Evolutionary conservation across 768 basidiomycete species (phyloP), one percentile per base, ranked within the genome.

Genomic region (Flagelloscypha sp.): DNA sequence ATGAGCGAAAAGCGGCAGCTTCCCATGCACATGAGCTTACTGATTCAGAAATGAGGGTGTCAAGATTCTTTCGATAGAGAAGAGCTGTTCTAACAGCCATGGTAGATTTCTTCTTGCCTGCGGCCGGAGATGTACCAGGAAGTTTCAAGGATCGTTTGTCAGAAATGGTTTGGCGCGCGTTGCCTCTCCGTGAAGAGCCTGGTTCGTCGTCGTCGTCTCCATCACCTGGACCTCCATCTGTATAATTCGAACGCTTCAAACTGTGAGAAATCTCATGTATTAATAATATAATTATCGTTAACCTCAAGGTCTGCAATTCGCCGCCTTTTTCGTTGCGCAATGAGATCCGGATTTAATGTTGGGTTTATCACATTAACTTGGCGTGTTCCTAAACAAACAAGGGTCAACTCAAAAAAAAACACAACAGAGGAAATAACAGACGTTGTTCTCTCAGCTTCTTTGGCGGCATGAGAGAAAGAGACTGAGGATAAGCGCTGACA

Each of bases 231-330:
- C 63, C 59, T 7, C 74, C 66, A 48, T 84, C 82, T 24, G 77
- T 65, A 52, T 86, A 84, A 53, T 89, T 88, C 21, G 86, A 83
- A 37, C 77, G 70, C 85, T 88, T 47, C 32, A 18, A 30, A 25
- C 31, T 28, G 33, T 43, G 35, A 34, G n/a, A 45, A 37, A 38
- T 32, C 30, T 25, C 21, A 40, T 17, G 13, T 19, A 16, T 40
- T 31, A 21, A 16, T 24, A 16, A 40, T 27, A 17, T 27, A 33
- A 24, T 41, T 38, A 36, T 43, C 20, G 19, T 7, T 9, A 18
- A 81, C 86, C 71, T 92, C 87, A 32, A 92, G 78, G 54, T 92
- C 87, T 43, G 84, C 84, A 6, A 92, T 70, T 55, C 83, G 86
- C 27, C 76, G 63, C 55, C 73, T 79, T 7, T 75, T 82, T 39